Base-by-base conservation (phyloP, 176 grass and related monocot genomes). In the Juncus effusus region DNA sequence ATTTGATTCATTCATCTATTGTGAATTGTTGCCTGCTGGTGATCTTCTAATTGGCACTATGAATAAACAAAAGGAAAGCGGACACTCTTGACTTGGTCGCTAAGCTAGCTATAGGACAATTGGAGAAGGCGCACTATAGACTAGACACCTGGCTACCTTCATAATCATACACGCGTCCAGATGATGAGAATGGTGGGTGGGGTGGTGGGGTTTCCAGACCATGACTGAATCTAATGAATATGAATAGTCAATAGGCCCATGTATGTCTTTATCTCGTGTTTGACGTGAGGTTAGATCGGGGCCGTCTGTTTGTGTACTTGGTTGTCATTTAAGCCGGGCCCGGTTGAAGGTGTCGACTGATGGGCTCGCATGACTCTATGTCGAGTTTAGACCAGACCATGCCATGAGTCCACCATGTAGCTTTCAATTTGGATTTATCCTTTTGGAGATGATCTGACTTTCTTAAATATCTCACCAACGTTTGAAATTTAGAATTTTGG, bases 41-140 rank as follows among this genome's bases (percentile, higher is more conserved):
- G 12, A 6, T 7, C 40, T 19, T 36, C 54, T 5, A 69, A 69
- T 52, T 6, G 2, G 10, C 9, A 57, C 19, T 9, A 52, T 54
- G 38, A 12, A 54, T 15, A 11, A 28, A 28, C 19, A 28, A 28
- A 28, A 28, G 19, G 19, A 28, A 28, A 28, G 19, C 1, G 39
- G 65, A 69, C 11, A 69, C 37, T 55, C 54, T 72, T 45, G 53
- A 72, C 68, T 72, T 72, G 13, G 53, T 36, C 8, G 68, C 39
- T 45, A 72, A 38, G 68, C 7, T 47, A 6, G 54, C n/a, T 40
- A 12, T 1, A 9, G 6, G 65, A 69, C 65, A 69, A 14, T 52
- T 56, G 54, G 51, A 58, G 44, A 59, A 58, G 39, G 42, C 0
- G 7, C 38, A 71, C 7, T 11, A 9, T 11, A 9, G 44, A 28